Evolutionary conservation across 106 monocot species (phyloP), one percentile per base, ranked within the genome.

Genomic region (Apostasia shenzhenica): DNA sequence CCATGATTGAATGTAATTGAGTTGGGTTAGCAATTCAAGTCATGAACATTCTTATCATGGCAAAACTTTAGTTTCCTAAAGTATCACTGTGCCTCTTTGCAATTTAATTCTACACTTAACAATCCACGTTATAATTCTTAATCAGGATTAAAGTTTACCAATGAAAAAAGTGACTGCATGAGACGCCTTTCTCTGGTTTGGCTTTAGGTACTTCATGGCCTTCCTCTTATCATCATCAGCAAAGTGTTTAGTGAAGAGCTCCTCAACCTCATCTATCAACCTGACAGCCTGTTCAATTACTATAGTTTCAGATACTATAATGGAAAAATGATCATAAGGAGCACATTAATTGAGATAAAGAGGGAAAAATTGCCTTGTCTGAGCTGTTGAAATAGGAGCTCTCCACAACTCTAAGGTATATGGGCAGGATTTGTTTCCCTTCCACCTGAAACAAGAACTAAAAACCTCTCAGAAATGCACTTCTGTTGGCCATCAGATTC

Each of bases 351-450:
- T 39, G 49, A 11, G 49, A 45, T 67, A 63, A 47, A 14, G 55
- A 67, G 44, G 45, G 74, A 58, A 55, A 50, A 14, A 48, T 53
- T 76, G 68, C 88, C 89, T 83, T 88, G 72, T 87, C 87, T n/a
- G 97, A 89, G 68, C 86, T 90, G 70, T 97, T 97, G 89, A 97
- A 90, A 74, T 89, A 97, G 42, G 97, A 97, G 45, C 92, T 90
- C 67, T 97, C 97, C 8, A 92, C 97, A 1, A 87, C 92, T 61
- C 85, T 97, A 66, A 92, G 89, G 59, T 97, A 97, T 58, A 76
- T 78, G n/a, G 82, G 61, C 8, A 92, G 70, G 1, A 81, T 78
- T 81, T 93, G 83, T 73, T 87, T 89, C 56, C 84, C 84, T 47
- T 80, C 87, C 10, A 88, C 71, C 95, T 95, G 79, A 71, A 80